Conservation (phyloP, 78 protist species). For the Tieghemostelium lacteum region DNA sequence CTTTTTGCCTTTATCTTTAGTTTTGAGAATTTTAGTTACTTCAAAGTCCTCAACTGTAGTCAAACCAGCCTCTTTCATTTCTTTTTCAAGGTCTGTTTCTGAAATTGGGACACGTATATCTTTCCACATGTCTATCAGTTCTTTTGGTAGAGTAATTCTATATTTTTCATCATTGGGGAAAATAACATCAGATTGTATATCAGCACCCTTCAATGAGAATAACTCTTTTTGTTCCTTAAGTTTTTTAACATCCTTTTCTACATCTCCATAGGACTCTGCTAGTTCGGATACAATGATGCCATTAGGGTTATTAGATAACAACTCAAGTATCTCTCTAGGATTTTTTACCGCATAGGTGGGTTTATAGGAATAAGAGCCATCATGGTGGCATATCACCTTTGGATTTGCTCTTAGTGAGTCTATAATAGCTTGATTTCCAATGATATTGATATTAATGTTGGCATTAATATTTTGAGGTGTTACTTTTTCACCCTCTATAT, state of each 20-base stretch:
- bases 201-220: conserved; percentile 2
- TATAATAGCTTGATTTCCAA: conserved; percentile 11
- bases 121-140: conserved; percentile 49
- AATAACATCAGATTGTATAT: conserved; percentile 5
- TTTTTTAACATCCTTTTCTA: conserved; percentile 41
- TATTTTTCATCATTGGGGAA: conserved; percentile 59
- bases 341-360: conserved; percentile 24
- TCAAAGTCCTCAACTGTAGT: conserved; percentile 34
- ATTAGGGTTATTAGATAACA: background rate
- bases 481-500: conserved; percentile 18
- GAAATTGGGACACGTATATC: conserved; percentile 24
- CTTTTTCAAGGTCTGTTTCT: conserved; percentile 49
- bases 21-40: conserved; percentile 9
- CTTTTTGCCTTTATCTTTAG: conserved; percentile 8
- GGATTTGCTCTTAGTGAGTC: conserved; percentile 14
- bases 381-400: conserved; percentile 16
- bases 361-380: conserved; percentile 10
- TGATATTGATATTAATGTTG: background rate
- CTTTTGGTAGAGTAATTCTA: conserved; percentile 1
- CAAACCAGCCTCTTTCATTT: conserved; percentile 58
- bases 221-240: conserved; percentile 37
- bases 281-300: conserved; percentile 35
- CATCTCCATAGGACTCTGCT: conserved; percentile 26
- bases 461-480: conserved; percentile 9
- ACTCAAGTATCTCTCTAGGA: conserved; percentile 22